These are phyloP conservation scores for Tuctoria greenei DNA, from an alignment of 176 grass and related monocot species.

Conservation along the genomic window DNA sequence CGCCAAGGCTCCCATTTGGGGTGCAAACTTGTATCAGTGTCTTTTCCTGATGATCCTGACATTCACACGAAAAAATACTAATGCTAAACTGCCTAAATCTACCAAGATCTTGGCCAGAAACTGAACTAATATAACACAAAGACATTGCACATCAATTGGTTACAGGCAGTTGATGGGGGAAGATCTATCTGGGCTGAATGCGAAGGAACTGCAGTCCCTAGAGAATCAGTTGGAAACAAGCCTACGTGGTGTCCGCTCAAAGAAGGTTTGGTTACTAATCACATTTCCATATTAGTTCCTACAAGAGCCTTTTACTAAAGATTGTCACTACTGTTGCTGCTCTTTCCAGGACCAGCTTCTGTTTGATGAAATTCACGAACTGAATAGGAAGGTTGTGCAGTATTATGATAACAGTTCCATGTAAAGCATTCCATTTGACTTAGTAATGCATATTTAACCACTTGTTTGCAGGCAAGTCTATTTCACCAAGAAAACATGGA, in stretches of 20 bases:
- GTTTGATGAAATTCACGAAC: slow-evolving; percentile 75
- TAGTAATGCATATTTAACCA: slow-evolving; percentile 11
- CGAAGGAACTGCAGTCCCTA: slow-evolving; percentile 65
- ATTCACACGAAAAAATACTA: slow-evolving; percentile 6
- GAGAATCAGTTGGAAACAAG: slow-evolving; percentile 79
- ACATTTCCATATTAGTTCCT: slow-evolving; percentile 25
- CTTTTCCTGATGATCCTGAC: not conserved
- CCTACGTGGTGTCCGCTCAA: slow-evolving; percentile 43
- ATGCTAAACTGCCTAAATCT: not conserved
- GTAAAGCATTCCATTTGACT: not conserved
- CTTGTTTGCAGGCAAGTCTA: slow-evolving; percentile 56
- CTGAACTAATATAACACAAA: not conserved
- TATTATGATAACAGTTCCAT: not conserved
- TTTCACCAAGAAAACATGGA: slow-evolving; percentile 85
- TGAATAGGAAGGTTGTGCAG: slow-evolving; percentile 59
- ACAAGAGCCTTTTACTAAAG: slow-evolving; percentile 22
- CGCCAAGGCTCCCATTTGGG: too few relatives aligned
- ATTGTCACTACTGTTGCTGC: slow-evolving; percentile 31
- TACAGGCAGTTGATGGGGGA: slow-evolving; percentile 81
- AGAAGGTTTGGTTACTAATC: slow-evolving; percentile 53
- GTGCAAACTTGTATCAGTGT: not conserved
- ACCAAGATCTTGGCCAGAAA: slow-evolving; percentile 2
- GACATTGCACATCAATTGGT: not conserved
- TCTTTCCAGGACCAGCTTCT: slow-evolving; percentile 69
- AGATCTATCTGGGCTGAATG: slow-evolving; percentile 61